These are phyloP conservation scores for Kluyveromyces marxianus DNA, from an alignment of 1,139 yeast species.

Conservation along the genomic window DNA sequence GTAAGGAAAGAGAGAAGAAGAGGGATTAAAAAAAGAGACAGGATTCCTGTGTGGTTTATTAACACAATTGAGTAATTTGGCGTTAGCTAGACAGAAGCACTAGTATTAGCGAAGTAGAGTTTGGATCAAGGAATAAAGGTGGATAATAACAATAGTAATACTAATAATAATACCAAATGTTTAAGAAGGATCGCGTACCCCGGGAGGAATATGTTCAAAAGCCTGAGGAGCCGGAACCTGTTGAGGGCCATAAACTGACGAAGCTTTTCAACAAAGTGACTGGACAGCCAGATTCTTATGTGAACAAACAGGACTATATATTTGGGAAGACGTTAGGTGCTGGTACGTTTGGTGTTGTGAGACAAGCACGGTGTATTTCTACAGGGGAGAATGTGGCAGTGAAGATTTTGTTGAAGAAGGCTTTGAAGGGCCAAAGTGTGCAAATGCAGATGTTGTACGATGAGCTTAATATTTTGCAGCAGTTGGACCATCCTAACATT, in stretches of 20 bases:
- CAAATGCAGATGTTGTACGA: slow-evolving; percentile 52
- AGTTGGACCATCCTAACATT: slow-evolving; percentile 69
- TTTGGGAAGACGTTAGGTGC: slow-evolving; percentile 84
- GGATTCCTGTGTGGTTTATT: too few species aligned
- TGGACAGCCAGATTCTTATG: slow-evolving; percentile 69
- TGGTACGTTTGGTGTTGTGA: slow-evolving; percentile 85
- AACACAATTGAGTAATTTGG: too few species aligned
- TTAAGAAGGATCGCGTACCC: background rate
- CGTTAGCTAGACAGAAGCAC: too few species aligned
- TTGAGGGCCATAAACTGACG: slow-evolving; percentile 27
- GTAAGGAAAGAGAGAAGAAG: too few species aligned
- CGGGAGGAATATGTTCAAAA: background rate
- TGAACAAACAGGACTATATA: slow-evolving; percentile 54
- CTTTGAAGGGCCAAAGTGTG: slow-evolving; percentile 63
- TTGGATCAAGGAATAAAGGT: too few species aligned
- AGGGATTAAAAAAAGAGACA: too few species aligned
- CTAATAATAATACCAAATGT: background rate
- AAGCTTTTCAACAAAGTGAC: slow-evolving; percentile 42
- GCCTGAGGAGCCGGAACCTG: slow-evolving; percentile 14
- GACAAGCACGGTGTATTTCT: slow-evolving; percentile 56
- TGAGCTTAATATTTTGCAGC: slow-evolving; percentile 62
- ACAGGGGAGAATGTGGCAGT: slow-evolving; percentile 75
- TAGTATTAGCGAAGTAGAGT: too few species aligned
- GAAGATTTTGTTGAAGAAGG: slow-evolving; percentile 75
- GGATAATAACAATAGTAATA: background rate